Evolutionary conservation across 2,329 filamentous ascomycete species (phyloP).

Genomic region (Pseudogymnoascus sp.): DNA sequence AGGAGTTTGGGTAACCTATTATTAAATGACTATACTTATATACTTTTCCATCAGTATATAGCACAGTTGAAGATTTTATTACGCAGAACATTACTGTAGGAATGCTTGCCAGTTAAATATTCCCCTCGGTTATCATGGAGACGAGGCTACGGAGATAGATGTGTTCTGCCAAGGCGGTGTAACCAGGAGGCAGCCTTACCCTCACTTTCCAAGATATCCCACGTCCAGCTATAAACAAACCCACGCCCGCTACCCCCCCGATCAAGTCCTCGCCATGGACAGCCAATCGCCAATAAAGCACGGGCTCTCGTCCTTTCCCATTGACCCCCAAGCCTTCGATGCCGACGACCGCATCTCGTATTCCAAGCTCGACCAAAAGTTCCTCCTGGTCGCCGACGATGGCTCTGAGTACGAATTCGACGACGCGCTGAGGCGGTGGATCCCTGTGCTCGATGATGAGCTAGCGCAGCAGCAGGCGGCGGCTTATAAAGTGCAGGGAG

Average conservation of each 20-base stretch:
- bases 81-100: background rate
- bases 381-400: constrained; percentile 75
- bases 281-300: background rate
- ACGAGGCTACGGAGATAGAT: background rate
- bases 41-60: background rate
- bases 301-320: constrained; percentile 20
- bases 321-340: constrained; percentile 46
- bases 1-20: background rate
- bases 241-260: background rate
- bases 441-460: constrained; percentile 57
- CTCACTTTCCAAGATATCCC: background rate
- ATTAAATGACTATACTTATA: background rate
- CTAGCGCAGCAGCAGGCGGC: constrained; percentile 51
- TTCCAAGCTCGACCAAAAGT: constrained; percentile 74
- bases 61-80: background rate
- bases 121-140: background rate
- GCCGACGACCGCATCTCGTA: constrained; percentile 76
- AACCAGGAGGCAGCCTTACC: constrained; percentile 3
- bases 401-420: constrained; percentile 82
- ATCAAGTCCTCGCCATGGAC: background rate
- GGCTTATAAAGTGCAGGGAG: constrained; percentile 51
- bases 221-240: background rate
- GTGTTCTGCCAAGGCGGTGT: constrained; percentile 7
- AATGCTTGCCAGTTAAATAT: background rate
- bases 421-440: constrained; percentile 62